Evolutionary conservation across 495 filamentous ascomycete species (phyloP).

Genomic region (Darksidea phi): DNA sequence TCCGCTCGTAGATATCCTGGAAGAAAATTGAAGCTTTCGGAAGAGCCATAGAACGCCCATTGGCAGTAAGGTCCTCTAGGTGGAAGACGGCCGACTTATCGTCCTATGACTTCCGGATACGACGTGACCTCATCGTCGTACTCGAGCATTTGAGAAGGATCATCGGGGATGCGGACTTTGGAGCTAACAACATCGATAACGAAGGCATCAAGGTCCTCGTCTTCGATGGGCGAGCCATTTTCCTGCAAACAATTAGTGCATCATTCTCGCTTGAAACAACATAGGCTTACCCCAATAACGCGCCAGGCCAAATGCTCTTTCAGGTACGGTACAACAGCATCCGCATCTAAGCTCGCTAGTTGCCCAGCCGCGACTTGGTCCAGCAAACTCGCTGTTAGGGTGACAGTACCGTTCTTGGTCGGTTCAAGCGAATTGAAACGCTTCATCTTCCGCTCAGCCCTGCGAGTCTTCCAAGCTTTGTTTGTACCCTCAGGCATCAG

Average conservation of each 20-base stretch:
- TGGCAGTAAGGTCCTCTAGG: too few relatives aligned
- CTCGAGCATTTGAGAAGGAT: constrained; percentile 6
- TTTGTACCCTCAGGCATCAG: too few relatives aligned
- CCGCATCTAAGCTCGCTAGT: constrained; percentile 11
- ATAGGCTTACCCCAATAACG: constrained; percentile 1
- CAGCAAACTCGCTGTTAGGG: constrained; percentile 17
- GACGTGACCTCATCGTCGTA: background rate
- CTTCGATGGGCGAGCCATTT: constrained; percentile 2
- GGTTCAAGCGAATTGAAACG: background rate
- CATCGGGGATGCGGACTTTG: constrained; percentile 11
- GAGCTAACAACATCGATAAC: constrained; percentile 12
- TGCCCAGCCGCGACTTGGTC: constrained; percentile 8
- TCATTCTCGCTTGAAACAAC: too few relatives aligned
- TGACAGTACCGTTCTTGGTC: constrained; percentile 12
- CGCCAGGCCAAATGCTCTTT: constrained; percentile 22
- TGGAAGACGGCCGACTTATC: too few relatives aligned
- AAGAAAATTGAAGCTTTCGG: too few relatives aligned
- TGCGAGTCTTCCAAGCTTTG: background rate
- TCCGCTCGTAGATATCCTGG: background rate
- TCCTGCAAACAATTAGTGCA: constrained; percentile 6
- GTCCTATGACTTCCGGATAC: constrained; percentile 11
- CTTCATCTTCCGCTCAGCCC: background rate
- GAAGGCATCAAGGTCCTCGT: background rate
- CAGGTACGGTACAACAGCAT: constrained; percentile 22
- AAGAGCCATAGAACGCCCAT: too few relatives aligned